phyloP scores from a whole-genome alignment of 176 grass and related monocot species.

The Carex littledalei region DNA sequence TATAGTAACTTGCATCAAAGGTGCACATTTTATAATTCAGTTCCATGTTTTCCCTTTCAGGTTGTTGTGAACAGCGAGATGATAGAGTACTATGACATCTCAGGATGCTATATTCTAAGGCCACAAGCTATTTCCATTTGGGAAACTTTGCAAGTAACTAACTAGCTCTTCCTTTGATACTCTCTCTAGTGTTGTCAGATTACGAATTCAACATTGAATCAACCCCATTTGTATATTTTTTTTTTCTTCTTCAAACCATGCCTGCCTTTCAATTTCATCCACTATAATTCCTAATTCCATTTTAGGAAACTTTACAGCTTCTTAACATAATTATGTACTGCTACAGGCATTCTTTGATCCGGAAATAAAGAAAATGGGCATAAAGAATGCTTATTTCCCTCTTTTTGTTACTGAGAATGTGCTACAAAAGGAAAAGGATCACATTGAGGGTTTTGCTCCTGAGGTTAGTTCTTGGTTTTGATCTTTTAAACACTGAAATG shows the following conservation, averaged over 20 bases:
- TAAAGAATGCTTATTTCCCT: slow-evolving; percentile 86
- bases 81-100: slow-evolving; percentile 98
- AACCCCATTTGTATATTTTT: no score
- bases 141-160: slow-evolving; percentile 42
- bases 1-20: no score
- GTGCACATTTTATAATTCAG: no score
- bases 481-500: not conserved
- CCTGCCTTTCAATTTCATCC: no score
- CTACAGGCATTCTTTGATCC: slow-evolving; percentile 84
- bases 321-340: not conserved
- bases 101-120: slow-evolving; percentile 89
- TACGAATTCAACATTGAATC: no score
- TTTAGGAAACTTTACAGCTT: not conserved
- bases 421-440: slow-evolving; percentile 91
- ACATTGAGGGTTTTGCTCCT: slow-evolving; percentile 97
- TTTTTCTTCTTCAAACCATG: not conserved
- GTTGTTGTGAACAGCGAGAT: slow-evolving; percentile 91
- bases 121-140: slow-evolving; percentile 89
- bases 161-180: not conserved
- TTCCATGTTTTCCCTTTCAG: slow-evolving; percentile 25
- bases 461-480: slow-evolving; percentile 44
- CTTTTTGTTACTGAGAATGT: slow-evolving; percentile 98
- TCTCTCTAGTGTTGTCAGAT: not conserved
- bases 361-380: slow-evolving; percentile 86
- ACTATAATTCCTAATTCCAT: not conserved